These are phyloP conservation scores for Alloteropsis semialata DNA, from an alignment of 176 grass and related monocot species.

Conservation along the genomic window DNA sequence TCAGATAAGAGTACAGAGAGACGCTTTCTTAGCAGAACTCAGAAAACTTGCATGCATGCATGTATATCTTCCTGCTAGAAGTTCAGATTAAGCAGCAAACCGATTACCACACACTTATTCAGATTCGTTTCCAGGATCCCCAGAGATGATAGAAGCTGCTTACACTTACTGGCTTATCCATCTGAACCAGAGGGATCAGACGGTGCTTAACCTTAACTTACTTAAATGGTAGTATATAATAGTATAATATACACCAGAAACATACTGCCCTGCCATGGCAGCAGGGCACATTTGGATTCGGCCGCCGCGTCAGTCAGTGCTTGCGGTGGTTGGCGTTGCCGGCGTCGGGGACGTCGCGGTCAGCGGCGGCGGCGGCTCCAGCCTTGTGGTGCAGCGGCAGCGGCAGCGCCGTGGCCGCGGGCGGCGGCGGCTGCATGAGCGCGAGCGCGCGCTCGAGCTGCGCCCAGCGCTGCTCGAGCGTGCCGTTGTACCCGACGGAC, in stretches of 20 bases:
- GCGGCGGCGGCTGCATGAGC: conserved; percentile 44
- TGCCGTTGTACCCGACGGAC: conserved; percentile 89
- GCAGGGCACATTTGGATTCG: background rate
- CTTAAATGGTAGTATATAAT: background rate
- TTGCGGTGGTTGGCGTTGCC: conserved; percentile 23
- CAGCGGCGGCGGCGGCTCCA: background rate
- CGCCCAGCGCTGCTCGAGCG: conserved; percentile 84
- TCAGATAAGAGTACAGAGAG: background rate
- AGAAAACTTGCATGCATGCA: background rate
- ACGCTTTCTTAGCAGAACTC: background rate
- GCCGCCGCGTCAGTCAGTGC: background rate
- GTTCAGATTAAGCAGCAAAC: background rate
- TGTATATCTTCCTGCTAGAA: background rate
- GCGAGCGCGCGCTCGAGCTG: conserved; percentile 83
- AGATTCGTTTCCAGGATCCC: background rate
- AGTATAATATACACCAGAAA: background rate
- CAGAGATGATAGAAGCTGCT: background rate
- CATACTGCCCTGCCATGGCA: background rate
- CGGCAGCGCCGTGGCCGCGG: background rate
- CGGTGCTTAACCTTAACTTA: background rate
- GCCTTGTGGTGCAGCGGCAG: background rate
- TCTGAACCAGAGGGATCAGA: conserved; percentile 32
- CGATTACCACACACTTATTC: conserved; percentile 20
- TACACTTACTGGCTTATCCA: background rate
- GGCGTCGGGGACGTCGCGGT: background rate